phyloP scores from a whole-genome alignment of 176 grass and related monocot species.

The Tuctoria greenei region DNA sequence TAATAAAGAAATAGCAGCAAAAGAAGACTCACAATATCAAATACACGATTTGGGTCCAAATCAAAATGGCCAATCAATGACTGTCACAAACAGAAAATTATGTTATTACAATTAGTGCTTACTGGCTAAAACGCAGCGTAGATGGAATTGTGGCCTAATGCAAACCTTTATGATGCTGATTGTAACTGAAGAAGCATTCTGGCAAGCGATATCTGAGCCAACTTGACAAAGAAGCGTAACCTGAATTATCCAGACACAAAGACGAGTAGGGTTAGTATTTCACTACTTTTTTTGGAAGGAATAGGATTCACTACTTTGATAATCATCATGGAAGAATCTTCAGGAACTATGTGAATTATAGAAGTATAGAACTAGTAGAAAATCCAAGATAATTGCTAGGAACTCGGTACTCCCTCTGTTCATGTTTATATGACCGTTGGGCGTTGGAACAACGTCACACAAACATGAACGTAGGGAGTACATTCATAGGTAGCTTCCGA shows the following conservation, averaged over 20 bases:
- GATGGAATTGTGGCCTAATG: constrained; percentile 10
- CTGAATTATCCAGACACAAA: constrained; percentile 51
- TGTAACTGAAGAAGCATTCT: constrained; percentile 65
- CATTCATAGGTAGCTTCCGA: constrained; percentile 24
- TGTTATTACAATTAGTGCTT: constrained; percentile 6
- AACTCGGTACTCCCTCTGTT: not conserved
- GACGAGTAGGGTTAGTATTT: constrained; percentile 20
- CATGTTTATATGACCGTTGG: not conserved
- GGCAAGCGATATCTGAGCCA: constrained; percentile 61
- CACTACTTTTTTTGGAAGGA: too few relatives aligned
- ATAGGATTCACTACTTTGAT: not conserved
- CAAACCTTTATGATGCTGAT: constrained; percentile 96
- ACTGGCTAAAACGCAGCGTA: constrained; percentile 23
- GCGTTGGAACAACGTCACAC: not conserved
- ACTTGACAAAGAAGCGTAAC: constrained; percentile 94
- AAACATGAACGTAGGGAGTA: not conserved
- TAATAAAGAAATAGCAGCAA: constrained; percentile 18
- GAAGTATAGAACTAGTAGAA: not conserved
- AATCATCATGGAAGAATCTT: constrained; percentile 30
- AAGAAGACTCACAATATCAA: constrained; percentile 91
- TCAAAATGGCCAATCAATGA: constrained; percentile 99
- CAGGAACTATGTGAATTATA: constrained; percentile 13
- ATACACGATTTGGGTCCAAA: constrained; percentile 95
- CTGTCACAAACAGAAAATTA: constrained; percentile 46
- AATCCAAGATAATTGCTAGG: not conserved